Evolutionary conservation across 495 filamentous ascomycete genomes (phyloP), one percentile per base, ranked within the genome.

Genomic region (Penicillium turbatum): DNA sequence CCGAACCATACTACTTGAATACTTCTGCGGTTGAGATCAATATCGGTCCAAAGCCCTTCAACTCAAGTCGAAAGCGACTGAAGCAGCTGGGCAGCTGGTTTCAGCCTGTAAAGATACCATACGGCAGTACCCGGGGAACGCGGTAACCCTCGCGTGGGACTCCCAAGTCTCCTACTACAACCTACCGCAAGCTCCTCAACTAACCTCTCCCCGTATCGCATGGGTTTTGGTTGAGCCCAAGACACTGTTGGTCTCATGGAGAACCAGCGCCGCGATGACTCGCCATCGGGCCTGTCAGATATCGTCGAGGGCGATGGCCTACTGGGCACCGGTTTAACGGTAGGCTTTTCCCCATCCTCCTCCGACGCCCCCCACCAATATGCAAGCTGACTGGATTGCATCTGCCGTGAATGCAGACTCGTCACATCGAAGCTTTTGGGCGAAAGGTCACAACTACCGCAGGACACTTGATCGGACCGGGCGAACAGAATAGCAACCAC

Each of bases 361-460:
- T 30, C 44, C 13, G 45, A 39, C 41, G 37, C 49, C 16, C 48
- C 39, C 44, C 48, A 43, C 47, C 39, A 40, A 51, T 11, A 32
- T 49, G 35, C 50, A 29, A 19, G 29, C 56, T 50, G 34, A 48
- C 54, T 54, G 17, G 37, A 16, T 32, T 31, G 21, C 12, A 52
- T 48, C 7, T 44, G 37, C 29, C 24, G 30, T 47, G 30, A 38
- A 26, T 57, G 58, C 66, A 97, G 92, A 82, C 89, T 39, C 85
- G 89, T 63, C 88, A 92, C 57, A 73, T 99, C 56, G 90, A 96
- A 72, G 89, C 91, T 34, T 96, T 99, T 72, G 83, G 89, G 47
- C 83, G 91, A 61, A 99, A 96, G 73, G 91, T 99, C 51, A 92
- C 92, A 24, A 89, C 89, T 19, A 97, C 93, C 15, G 95, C 93